A percentile compares a stretch with the other conserved stretches of the same genome.
phyloP scores from a whole-genome alignment of 306 rosid species.

The Acacia melanoxylon region DNA sequence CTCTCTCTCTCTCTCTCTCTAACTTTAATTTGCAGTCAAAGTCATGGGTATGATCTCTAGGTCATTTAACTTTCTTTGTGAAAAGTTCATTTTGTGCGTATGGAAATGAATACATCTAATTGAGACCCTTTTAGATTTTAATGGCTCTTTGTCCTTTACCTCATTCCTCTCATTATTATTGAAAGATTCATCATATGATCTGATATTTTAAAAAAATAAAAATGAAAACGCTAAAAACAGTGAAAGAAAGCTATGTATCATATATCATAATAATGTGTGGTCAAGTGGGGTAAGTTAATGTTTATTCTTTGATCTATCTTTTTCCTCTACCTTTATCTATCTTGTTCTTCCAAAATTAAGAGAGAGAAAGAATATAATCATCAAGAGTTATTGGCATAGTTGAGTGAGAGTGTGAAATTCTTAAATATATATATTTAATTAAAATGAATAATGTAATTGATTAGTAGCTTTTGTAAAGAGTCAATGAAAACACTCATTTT shows the following conservation, averaged over 20 bases:
- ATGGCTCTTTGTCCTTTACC: conserved; percentile 29
- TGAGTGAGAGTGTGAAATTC: not conserved
- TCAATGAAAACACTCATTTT: not conserved
- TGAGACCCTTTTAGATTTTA: conserved; percentile 26
- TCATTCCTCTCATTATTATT: conserved; percentile 37
- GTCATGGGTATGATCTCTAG: conserved; percentile 29
- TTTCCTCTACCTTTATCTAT: not conserved
- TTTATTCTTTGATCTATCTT: conserved; percentile 35
- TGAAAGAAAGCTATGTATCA: not conserved
- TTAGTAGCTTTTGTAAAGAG: not conserved
- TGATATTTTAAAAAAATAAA: conserved; percentile 7
- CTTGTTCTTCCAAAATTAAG: not conserved
- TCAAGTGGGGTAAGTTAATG: conserved; percentile 31
- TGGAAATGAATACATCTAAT: conserved; percentile 27
- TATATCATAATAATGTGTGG: conserved; percentile 22
- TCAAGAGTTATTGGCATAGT: not conserved
- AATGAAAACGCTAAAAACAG: conserved; percentile 31
- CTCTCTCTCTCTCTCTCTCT: not conserved
- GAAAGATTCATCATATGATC: conserved; percentile 30
- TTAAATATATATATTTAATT: not conserved
- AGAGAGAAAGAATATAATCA: not conserved
- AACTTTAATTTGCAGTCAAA: conserved; percentile 36
- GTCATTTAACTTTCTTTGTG: conserved; percentile 19
- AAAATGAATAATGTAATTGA: not conserved
- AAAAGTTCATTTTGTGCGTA: conserved; percentile 22